Percentiles rank a stretch among this genome's conserved stretches.
These are phyloP conservation scores for Yamagishiella unicocca DNA, from an alignment of 139 green algal genomes.

Conservation along the genomic window DNA sequence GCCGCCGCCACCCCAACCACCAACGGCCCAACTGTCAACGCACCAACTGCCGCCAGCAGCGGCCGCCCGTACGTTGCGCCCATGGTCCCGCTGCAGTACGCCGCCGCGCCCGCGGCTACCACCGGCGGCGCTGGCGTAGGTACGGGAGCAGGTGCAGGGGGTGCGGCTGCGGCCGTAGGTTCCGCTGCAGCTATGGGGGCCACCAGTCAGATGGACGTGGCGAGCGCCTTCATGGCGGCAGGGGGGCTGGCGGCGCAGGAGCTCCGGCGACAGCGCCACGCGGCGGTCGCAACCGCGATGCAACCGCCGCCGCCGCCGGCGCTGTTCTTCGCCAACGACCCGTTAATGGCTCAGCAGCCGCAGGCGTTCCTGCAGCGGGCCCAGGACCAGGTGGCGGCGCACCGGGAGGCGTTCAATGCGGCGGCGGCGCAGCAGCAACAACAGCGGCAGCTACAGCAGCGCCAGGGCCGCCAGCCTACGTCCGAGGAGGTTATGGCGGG, in stretches of 20 bases:
- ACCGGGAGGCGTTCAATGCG: not conserved
- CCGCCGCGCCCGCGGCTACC: too few relatives aligned
- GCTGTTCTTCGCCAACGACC: conserved; percentile 47
- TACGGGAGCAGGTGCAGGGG: too few relatives aligned
- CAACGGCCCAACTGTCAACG: not conserved
- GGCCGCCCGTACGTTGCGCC: too few relatives aligned
- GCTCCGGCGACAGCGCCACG: conserved; percentile 8
- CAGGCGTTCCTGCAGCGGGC: conserved; percentile 37
- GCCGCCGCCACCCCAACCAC: not conserved
- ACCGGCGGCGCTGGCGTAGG: too few relatives aligned
- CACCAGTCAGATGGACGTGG: too few relatives aligned
- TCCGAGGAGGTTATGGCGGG: not conserved
- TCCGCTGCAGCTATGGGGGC: too few relatives aligned
- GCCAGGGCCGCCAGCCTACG: not conserved
- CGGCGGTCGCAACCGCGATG: not conserved
- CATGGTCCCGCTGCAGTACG: too few relatives aligned
- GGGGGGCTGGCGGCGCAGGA: not conserved
- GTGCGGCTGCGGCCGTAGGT: too few relatives aligned
- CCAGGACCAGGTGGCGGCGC: not conserved
- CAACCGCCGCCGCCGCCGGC: conserved; percentile 4
- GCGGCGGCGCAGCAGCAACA: not conserved
- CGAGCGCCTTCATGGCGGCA: too few relatives aligned
- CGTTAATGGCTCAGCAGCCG: conserved; percentile 28
- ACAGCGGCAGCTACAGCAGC: not conserved
- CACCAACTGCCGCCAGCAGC: too few relatives aligned